A percentile compares a stretch with the other conserved stretches of the same genome.
phyloP scores from a whole-genome alignment of 2,329 filamentous ascomycete species.

The Curvularia verruculosa region DNA sequence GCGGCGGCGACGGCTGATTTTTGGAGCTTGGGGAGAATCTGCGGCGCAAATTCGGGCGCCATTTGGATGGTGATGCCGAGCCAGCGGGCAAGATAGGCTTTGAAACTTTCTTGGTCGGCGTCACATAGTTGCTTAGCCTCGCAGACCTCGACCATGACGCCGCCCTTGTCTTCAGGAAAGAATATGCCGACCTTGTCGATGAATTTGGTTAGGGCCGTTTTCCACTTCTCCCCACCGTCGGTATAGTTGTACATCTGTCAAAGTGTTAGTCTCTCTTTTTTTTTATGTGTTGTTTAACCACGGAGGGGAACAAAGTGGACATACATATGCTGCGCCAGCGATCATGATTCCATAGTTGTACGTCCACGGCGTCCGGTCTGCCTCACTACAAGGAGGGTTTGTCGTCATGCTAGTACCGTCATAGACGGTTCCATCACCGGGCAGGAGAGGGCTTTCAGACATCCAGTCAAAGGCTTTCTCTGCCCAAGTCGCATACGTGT shows the following conservation, averaged over 20 bases:
- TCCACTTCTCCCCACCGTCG: conserved; percentile 45
- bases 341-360: conserved; percentile 50
- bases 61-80: conserved; percentile 63
- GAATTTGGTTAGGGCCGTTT: conserved; percentile 36
- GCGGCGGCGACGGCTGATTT: conserved; percentile 62
- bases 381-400: conserved; percentile 32
- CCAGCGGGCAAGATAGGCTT: conserved; percentile 56
- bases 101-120: conserved; percentile 53
- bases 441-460: conserved; percentile 33
- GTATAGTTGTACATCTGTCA: conserved; percentile 50
- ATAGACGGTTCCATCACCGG: conserved; percentile 34
- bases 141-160: conserved; percentile 54
- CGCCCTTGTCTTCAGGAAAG: conserved; percentile 44
- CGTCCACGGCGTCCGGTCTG: conserved; percentile 44
- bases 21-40: conserved; percentile 60
- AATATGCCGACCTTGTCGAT: conserved; percentile 46
- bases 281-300: not conserved
- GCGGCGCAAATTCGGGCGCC: conserved; percentile 60
- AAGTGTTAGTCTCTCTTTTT: conserved; percentile 11
- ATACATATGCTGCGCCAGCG: conserved; percentile 42
- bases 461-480: conserved; percentile 48
- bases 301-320: not conserved
- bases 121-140: conserved; percentile 51
- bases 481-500: conserved; percentile 46
- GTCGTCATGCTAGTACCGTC: conserved; percentile 35